Evolutionary conservation across 371 early-diverging fungal species (phyloP), one percentile per base, ranked within the genome.

Genomic region (Thermomucor indicae-seudaticae): DNA sequence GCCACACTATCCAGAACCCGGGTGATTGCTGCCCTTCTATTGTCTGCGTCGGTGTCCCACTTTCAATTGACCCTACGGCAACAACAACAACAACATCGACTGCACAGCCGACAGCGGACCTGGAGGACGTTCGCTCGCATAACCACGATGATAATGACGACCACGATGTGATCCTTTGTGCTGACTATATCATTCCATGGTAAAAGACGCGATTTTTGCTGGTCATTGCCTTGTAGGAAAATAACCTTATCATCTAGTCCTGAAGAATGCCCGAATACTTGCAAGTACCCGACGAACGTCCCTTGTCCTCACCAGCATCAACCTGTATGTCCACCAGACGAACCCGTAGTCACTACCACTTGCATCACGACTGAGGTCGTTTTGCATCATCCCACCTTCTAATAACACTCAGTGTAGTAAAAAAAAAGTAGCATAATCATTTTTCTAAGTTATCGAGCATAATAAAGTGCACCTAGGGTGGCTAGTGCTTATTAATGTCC

Each of bases 301-400:
- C 55, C 49, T 11, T 69, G 60, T 30, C 69, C 65, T 3, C 47
- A 43, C 29, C 48, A 48, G 30, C 42, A 55, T 24, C 47, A 38
- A 23, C 53, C 57, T 3, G 56, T 28, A 6, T 64, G 58, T 27
- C 55, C 53, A 8, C 29, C 49, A 12, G 16, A 16, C 10, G 22
- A 31, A 27, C 43, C 45, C 20, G 30, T 35, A 14, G 23, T 12
- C 8, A 49, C 34, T 3, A 44, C 25, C n/a, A 39, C 20, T 10
- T n/a, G n/a, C n/a, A n/a, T n/a, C n/a, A n/a, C n/a, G n/a, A n/a
- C n/a, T n/a, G n/a, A n/a, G n/a, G n/a, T n/a, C n/a, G n/a, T n/a
- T n/a, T n/a, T n/a, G n/a, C n/a, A n/a, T n/a, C n/a, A n/a, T n/a
- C n/a, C n/a, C n/a, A n/a, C n/a, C n/a, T n/a, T n/a, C n/a, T n/a